Evolutionary conservation across 495 filamentous ascomycete genomes (phyloP), one percentile per base, ranked within the genome.

Genomic region (Mycothermus thermophilus): DNA sequence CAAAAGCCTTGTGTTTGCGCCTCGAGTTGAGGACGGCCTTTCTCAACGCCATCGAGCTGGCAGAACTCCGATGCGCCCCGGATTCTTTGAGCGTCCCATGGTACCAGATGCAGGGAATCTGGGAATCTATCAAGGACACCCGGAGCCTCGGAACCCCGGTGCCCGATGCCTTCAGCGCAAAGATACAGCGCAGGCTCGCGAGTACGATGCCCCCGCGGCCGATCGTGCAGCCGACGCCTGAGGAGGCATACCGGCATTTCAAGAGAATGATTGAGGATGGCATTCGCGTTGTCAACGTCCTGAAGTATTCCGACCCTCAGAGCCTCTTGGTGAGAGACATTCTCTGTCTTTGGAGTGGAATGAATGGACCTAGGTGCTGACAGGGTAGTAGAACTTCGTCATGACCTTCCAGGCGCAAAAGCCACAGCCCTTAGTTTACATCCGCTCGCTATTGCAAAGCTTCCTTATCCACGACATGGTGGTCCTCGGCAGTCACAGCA

Each of bases 181-280:
- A 92, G 54, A 69, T 96, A 8, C 90, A 97, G 50, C 72, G 92
- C 9, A 78, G 75, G 41, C 61, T 97, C 4, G 84, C 90, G 6
- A 94, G 84, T 47, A 94, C 83, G 4, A 83, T 93, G 34, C 90
- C 90, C 3, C 92, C 90, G 16, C 75, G 88, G 17, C 84, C 88
- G 5, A 87, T 95, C 44, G 80, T 94, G 11, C 69, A 80, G 20
- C 67, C 83, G 22, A 71, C 66, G 25, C 75, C 80, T 33, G 72
- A 77, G 14, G 75, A 83, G 48, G 83, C 87, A 5, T 68, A 75
- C 42, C 57, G 57, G 37, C 75, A 80, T 44, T 64, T 94, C 44
- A 70, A 69, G 45, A 71, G 72, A 21, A 54, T 94, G 17, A 83
- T 77, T 52, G 60, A 71, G 37, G 80, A 95, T 52, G 79, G 72